phyloP scores from a whole-genome alignment of 441 rosid species.

The Mallotus japonicus region DNA sequence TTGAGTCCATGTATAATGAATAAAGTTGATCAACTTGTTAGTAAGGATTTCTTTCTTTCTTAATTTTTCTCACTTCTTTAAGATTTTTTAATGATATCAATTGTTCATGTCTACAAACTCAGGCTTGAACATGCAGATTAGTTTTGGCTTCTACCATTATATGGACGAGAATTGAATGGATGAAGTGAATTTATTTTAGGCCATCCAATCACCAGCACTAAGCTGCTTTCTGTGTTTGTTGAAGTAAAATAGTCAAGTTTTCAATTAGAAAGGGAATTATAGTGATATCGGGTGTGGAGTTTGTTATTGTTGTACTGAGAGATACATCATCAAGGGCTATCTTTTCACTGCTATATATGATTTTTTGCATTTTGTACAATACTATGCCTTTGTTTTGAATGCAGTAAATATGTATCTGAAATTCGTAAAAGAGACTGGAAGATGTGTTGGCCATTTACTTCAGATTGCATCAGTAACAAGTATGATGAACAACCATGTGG shows the following conservation, averaged over 20 bases:
- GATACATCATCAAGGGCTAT: neutral
- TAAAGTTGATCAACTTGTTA: neutral
- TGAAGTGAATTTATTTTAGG: neutral
- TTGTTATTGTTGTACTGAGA: neutral
- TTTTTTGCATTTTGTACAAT: conserved; percentile 4
- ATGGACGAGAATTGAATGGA: conserved; percentile 3
- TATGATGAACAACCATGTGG: conserved; percentile 36
- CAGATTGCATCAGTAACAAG: conserved; percentile 32
- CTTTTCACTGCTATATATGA: conserved; percentile 8
- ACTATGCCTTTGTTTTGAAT: conserved; percentile 21
- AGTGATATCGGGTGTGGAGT: neutral
- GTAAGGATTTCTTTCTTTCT: no score
- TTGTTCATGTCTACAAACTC: no score
- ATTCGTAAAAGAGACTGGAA: conserved; percentile 55
- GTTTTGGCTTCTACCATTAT: neutral
- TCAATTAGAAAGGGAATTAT: neutral
- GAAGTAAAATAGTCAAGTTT: neutral
- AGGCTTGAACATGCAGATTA: neutral
- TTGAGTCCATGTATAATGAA: neutral
- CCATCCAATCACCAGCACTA: neutral
- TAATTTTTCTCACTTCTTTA: no score
- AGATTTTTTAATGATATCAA: no score
- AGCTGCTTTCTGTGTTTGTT: neutral
- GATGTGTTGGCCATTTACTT: conserved; percentile 74
- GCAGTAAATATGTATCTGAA: conserved; percentile 85